Evolutionary conservation across 371 early-diverging fungal species (phyloP).

Genomic region (Mortierella sp.): DNA sequence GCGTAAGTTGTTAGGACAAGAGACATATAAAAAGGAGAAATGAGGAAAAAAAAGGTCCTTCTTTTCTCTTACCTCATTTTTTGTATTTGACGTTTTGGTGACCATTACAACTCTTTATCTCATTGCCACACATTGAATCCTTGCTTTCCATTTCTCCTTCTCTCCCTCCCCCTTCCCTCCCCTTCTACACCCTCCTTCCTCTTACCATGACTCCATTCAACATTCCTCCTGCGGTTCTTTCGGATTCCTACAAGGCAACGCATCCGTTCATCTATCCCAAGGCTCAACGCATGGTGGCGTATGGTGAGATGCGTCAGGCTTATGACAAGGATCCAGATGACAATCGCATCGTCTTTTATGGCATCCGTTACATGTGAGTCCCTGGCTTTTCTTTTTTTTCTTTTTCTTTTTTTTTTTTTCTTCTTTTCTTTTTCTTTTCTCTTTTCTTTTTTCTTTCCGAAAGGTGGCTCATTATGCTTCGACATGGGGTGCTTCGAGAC

Average conservation of each 20-base stretch:
- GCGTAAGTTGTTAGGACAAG: too few relatives aligned
- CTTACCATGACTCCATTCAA: slow-evolving; percentile 29
- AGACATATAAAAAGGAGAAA: too few relatives aligned
- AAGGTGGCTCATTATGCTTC: too few relatives aligned
- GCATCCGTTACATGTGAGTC: slow-evolving; percentile 76
- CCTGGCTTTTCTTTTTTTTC: not conserved
- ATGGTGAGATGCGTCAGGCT: slow-evolving; percentile 78
- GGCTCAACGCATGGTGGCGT: slow-evolving; percentile 77
- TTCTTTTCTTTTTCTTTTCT: not conserved
- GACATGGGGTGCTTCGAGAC: too few relatives aligned
- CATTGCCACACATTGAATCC: not conserved
- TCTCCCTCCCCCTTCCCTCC: not conserved
- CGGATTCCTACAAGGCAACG: slow-evolving; percentile 87
- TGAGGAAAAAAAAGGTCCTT: too few relatives aligned
- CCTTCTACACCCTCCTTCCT: not conserved
- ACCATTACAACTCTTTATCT: too few relatives aligned
- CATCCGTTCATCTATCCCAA: slow-evolving; percentile 78
- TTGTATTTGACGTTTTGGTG: too few relatives aligned
- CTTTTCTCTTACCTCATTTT: too few relatives aligned
- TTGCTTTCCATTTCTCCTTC: not conserved
- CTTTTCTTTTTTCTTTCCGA: not conserved
- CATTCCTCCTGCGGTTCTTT: slow-evolving; percentile 65
- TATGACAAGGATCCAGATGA: slow-evolving; percentile 73
- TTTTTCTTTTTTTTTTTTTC: not conserved
- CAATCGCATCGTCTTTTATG: slow-evolving; percentile 80